phyloP scores from a whole-genome alignment of 768 basidiomycete species.

The Cytidiella melzeri region DNA sequence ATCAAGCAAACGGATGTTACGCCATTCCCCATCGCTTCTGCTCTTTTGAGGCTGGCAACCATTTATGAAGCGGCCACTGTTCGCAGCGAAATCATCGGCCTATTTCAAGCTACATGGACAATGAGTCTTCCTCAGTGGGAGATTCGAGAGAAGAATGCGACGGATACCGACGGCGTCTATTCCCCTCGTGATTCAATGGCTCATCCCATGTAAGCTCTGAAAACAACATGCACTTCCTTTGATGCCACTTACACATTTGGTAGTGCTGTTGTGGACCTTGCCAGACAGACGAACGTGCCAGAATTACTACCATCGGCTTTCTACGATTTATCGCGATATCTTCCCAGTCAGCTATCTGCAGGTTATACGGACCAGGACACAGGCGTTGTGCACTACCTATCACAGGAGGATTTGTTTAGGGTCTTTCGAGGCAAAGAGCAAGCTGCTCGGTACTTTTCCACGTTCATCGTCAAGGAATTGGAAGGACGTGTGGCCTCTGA shows the following conservation, averaged over 20 bases:
- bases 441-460: constrained; percentile 66
- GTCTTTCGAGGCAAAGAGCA: constrained; percentile 68
- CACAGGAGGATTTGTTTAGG: constrained; percentile 48
- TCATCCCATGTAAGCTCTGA: constrained; percentile 57
- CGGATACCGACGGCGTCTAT: constrained; percentile 44
- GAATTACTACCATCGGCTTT: constrained; percentile 70
- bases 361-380: constrained; percentile 36
- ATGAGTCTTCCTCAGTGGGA: constrained; percentile 62
- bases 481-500: constrained; percentile 49
- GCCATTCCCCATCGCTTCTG: constrained; percentile 48
- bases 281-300: constrained; percentile 45
- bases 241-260: constrained; percentile 4
- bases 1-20: constrained; percentile 3
- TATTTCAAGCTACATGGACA: constrained; percentile 53
- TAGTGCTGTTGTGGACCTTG: constrained; percentile 64
- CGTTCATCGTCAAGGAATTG: constrained; percentile 69
- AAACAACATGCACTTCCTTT: neutral
- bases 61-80: constrained; percentile 57
- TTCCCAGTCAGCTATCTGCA: constrained; percentile 53
- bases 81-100: constrained; percentile 49
- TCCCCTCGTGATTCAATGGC: constrained; percentile 49
- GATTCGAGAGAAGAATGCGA: constrained; percentile 52
- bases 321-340: constrained; percentile 70
- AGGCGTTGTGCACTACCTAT: constrained; percentile 34
- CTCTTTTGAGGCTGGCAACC: constrained; percentile 56